Percentiles rank a stretch among this genome's conserved stretches.
Conservation (phyloP, 1,284 basidiomycete genomes). For the Termitomyces sp. region DNA sequence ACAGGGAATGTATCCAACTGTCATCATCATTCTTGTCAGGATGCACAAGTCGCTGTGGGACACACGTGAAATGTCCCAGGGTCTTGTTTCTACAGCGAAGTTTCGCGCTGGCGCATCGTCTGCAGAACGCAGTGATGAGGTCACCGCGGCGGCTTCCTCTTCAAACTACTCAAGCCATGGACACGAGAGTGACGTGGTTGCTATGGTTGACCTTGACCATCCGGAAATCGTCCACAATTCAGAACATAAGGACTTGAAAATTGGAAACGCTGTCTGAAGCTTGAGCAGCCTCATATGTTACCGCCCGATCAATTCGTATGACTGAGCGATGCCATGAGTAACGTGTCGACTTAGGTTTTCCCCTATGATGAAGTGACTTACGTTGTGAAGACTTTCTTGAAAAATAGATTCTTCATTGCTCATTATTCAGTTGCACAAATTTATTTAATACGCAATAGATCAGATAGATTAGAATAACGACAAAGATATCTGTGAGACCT, state of each 20-base stretch:
- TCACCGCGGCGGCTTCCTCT: slow-evolving; percentile 1
- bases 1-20: slow-evolving; percentile 27
- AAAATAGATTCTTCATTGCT: background rate
- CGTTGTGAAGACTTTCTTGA: background rate
- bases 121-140: background rate
- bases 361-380: background rate
- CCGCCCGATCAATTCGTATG: background rate
- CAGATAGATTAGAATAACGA: background rate
- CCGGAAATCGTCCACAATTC: background rate
- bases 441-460: background rate
- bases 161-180: background rate
- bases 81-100: slow-evolving; percentile 7
- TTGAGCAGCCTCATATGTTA: background rate
- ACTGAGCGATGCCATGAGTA: no score
- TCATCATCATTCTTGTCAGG: slow-evolving; percentile 25
- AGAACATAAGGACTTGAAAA: background rate
- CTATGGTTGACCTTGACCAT: slow-evolving; percentile 4
- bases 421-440: background rate
- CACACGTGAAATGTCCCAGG: slow-evolving; percentile 14
- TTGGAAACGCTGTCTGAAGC: background rate
- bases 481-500: background rate
- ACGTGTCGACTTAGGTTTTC: no score
- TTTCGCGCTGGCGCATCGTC: slow-evolving; percentile 3
- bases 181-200: background rate
- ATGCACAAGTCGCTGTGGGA: slow-evolving; percentile 25